Conservation (phyloP, 495 filamentous ascomycete genomes). For the Tetracladium setigerum region DNA sequence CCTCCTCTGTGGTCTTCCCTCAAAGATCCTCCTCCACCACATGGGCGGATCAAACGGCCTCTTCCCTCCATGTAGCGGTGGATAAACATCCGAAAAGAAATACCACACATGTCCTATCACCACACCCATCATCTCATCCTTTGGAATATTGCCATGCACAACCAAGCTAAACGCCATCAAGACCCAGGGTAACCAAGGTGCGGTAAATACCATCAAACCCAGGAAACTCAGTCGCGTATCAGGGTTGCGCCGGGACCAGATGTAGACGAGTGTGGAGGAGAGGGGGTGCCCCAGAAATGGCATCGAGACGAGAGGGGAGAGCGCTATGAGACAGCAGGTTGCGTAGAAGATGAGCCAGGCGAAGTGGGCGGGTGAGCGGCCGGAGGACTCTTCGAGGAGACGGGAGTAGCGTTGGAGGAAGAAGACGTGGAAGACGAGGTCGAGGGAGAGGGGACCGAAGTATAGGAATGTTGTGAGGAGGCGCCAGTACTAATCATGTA, state of each 20-base stretch:
- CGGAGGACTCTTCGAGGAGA: conserved; percentile 88
- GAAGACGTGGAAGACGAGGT: conserved; percentile 97
- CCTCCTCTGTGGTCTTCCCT: conserved; percentile 28
- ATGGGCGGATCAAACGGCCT: conserved; percentile 82
- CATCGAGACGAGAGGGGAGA: conserved; percentile 80
- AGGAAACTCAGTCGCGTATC: conserved; percentile 86
- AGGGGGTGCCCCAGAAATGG: conserved; percentile 88
- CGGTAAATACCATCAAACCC: conserved; percentile 82
- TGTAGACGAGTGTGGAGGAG: conserved; percentile 89
- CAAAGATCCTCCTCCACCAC: conserved; percentile 90
- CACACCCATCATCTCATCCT: conserved; percentile 92
- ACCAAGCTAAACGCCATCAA: conserved; percentile 83
- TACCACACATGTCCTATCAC: conserved; percentile 96
- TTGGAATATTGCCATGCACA: conserved; percentile 78
- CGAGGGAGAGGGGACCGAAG: conserved; percentile 88
- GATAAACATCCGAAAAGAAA: conserved; percentile 96
- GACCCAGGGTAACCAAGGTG: conserved; percentile 95
- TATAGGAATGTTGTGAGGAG: conserved; percentile 92
- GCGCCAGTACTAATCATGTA: conserved; percentile 74
- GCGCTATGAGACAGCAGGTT: conserved; percentile 60
- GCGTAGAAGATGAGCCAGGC: conserved; percentile 89
- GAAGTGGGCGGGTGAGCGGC: conserved; percentile 78
- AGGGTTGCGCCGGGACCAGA: conserved; percentile 93
- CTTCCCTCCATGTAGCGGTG: conserved; percentile 75
- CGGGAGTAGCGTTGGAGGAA: conserved; percentile 96